Base-by-base conservation (phyloP, 176 grass and related monocot species). In the Aegilops umbellulata region DNA sequence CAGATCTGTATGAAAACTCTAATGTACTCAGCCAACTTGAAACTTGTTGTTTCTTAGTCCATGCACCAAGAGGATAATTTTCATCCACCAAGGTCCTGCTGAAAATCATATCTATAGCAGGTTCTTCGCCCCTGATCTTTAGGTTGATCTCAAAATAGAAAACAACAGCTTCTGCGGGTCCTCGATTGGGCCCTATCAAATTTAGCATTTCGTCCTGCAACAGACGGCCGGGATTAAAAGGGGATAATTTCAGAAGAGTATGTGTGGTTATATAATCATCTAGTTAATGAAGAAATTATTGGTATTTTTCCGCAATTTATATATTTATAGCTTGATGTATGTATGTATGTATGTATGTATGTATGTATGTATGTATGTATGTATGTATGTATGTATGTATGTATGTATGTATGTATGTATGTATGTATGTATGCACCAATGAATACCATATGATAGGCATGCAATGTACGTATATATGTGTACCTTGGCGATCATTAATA, bases 141-240 rank as follows among this genome's bases (percentile, higher is more conserved):
- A 82, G 10, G 64, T 69, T 69, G 79, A 82, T 15, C 64, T 82
- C 79, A 44, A 82, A 82, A 53, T 53, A 67, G 7, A 82, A 68
- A 22, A 1, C 2, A 35, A 0, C 5, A 17, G 49, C 2, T 35
- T 1, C 3, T n/a, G 79, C 41, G 6, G 79, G 27, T 49, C 79
- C 79, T 69, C 79, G 64, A 31, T 69, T 32, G 14, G 79, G 79
- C 10, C 79, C 79, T 22, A 44, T 51, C 64, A 69, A n/a, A 34
- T 31, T 49, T 23, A 82, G 64, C 27, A 49, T 34, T 34, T 82
- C 79, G 10, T 7, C 64, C 79, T 69, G 9, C 39, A 53, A 14
- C 26, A 30, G 6, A 66, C 3, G 4, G 44, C 27, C 13, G 23
- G 16, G 23, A 31, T 77, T 19, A 7, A 22, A 30, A 30, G 44